Evolutionary conservation across 768 basidiomycete species (phyloP).

Genomic region (Leccinum variicolor): DNA sequence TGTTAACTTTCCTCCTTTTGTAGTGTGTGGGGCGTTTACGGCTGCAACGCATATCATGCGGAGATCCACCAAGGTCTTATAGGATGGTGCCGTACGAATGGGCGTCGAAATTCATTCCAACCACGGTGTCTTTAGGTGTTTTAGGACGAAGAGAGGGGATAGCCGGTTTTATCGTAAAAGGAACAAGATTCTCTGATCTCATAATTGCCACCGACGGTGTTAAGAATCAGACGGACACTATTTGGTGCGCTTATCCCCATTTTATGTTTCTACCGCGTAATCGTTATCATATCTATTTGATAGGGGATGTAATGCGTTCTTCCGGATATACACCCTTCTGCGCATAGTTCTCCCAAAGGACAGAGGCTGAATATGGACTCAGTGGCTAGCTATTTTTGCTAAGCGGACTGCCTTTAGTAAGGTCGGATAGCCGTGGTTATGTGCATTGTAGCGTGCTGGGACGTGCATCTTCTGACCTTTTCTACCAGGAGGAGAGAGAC

Average conservation of each 20-base stretch:
- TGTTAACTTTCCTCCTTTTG: slow-evolving; percentile 13
- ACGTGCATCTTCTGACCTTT: slow-evolving; percentile 16
- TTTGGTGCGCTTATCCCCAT: slow-evolving; percentile 16
- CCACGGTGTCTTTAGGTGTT: slow-evolving; percentile 16
- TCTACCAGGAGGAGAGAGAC: slow-evolving; percentile 13
- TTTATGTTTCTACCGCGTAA: background rate
- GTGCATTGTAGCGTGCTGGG: slow-evolving; percentile 1
- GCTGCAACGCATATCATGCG: slow-evolving; percentile 28
- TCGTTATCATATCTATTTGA: background rate
- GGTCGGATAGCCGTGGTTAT: slow-evolving; percentile 18
- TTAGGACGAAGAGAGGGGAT: slow-evolving; percentile 9
- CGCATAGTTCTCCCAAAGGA: slow-evolving; percentile 20
- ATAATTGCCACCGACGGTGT: slow-evolving; percentile 27
- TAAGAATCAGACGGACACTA: slow-evolving; percentile 14
- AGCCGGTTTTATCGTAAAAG: slow-evolving; percentile 15
- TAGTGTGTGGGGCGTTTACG: slow-evolving; percentile 12
- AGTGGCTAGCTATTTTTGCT: slow-evolving; percentile 7
- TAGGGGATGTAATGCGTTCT: slow-evolving; percentile 17
- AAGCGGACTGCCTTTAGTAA: slow-evolving; percentile 14
- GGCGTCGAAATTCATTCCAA: slow-evolving; percentile 19
- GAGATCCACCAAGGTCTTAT: slow-evolving; percentile 21
- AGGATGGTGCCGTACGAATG: slow-evolving; percentile 18
- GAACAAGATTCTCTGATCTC: slow-evolving; percentile 14
- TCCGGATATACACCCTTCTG: slow-evolving; percentile 24
- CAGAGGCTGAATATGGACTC: slow-evolving; percentile 10